Evolutionary conservation across 306 rosid species (phyloP).

Genomic region (Rosa persica): DNA sequence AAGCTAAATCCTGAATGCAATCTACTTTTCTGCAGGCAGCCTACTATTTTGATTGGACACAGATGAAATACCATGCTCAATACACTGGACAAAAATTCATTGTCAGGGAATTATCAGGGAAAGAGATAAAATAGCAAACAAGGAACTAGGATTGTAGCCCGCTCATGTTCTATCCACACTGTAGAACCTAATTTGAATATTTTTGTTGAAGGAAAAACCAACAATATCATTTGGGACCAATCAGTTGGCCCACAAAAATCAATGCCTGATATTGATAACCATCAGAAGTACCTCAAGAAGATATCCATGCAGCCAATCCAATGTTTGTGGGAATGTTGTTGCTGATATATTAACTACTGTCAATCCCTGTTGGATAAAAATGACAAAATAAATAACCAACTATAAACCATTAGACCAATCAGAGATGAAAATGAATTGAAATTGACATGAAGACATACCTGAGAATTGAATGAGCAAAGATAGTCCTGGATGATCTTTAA

Average conservation of each 20-base stretch:
- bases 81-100: constrained; percentile 29
- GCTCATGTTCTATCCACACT: neutral
- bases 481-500: constrained; percentile 91
- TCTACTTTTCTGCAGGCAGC: constrained; percentile 17
- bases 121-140: neutral
- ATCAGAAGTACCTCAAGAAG: constrained; percentile 72
- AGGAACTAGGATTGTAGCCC: neutral
- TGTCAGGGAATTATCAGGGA: neutral
- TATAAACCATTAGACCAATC: neutral
- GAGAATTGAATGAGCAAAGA: constrained; percentile 87
- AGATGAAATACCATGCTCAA: constrained; percentile 47
- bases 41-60: constrained; percentile 16
- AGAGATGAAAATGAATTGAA: constrained; percentile 11
- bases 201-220: neutral
- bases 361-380: constrained; percentile 64
- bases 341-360: constrained; percentile 83
- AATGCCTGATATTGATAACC: neutral
- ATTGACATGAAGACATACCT: constrained; percentile 44
- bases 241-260: neutral
- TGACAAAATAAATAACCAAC: neutral
- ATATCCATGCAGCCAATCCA: constrained; percentile 86
- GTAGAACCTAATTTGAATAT: neutral
- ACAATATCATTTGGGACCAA: neutral
- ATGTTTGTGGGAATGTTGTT: constrained; percentile 83
- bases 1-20: constrained; percentile 1